A percentile compares a stretch with the other conserved stretches of the same genome.
Conservation (phyloP, 2,329 filamentous ascomycete species). For the Aspergillus calidoustus region DNA sequence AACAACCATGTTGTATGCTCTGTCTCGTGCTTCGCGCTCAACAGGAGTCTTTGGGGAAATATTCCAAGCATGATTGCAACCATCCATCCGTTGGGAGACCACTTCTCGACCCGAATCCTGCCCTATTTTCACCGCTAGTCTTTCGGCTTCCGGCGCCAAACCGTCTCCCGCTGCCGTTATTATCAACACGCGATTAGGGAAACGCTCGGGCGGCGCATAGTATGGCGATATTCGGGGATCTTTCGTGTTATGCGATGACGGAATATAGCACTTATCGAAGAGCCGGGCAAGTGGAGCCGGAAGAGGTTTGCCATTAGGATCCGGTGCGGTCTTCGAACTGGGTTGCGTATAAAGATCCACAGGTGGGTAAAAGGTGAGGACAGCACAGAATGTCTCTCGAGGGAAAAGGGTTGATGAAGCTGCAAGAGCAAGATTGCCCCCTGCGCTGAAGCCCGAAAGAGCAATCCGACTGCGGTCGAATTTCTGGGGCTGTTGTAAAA, state of each 20-base stretch:
- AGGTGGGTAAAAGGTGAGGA: slow-evolving; percentile 41
- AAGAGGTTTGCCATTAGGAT: slow-evolving; percentile 26
- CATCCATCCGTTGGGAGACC: slow-evolving; percentile 38
- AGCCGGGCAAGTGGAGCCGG: slow-evolving; percentile 31
- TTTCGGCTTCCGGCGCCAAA: slow-evolving; percentile 37
- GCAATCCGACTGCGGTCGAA: slow-evolving; percentile 41
- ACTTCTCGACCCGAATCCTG: slow-evolving; percentile 29
- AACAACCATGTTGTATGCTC: slow-evolving; percentile 40
- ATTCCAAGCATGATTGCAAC: slow-evolving; percentile 47
- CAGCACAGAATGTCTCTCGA: slow-evolving; percentile 34
- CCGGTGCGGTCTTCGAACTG: slow-evolving; percentile 29
- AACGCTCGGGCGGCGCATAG: slow-evolving; percentile 31
- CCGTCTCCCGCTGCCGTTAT: slow-evolving; percentile 37
- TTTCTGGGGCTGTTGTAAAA: slow-evolving; percentile 36
- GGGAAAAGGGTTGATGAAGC: slow-evolving; percentile 36
- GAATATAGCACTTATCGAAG: slow-evolving; percentile 38
- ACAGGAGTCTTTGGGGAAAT: slow-evolving; percentile 37
- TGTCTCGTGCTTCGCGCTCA: slow-evolving; percentile 36
- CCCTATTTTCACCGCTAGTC: slow-evolving; percentile 32
- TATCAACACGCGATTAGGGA: slow-evolving; percentile 36
- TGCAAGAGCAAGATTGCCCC: slow-evolving; percentile 46
- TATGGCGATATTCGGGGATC: slow-evolving; percentile 41
- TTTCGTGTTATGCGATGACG: slow-evolving; percentile 27
- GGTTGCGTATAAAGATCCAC: slow-evolving; percentile 30
- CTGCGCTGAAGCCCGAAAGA: slow-evolving; percentile 51